A percentile compares a stretch with the other conserved stretches of the same genome.
Evolutionary conservation across 2,329 filamentous ascomycete species (phyloP).

Genomic region (Huntiella savannae): DNA sequence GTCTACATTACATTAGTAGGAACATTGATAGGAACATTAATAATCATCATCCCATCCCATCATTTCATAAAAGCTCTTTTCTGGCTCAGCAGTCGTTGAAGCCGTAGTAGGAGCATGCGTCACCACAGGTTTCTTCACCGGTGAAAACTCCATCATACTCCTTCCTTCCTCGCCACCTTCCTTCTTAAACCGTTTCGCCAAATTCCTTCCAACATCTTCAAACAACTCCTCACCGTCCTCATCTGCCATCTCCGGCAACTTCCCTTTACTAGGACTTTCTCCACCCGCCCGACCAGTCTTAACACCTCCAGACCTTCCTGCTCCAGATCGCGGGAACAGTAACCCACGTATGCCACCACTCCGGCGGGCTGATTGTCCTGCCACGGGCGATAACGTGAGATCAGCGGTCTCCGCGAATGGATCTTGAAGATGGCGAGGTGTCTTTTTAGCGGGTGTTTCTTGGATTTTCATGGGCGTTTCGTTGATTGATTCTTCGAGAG

Average conservation of each 20-base stretch:
- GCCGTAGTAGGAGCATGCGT: neutral
- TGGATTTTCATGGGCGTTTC: conserved; percentile 6
- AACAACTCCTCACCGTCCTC: no score
- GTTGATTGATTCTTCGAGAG: neutral
- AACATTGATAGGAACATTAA: conserved; percentile 23
- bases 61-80: conserved; percentile 25
- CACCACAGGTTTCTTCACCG: neutral
- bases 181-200: conserved; percentile 6
- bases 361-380: conserved; percentile 1
- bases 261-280: no score
- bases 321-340: conserved; percentile 5
- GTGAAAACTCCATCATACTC: conserved; percentile 5
- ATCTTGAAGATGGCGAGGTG: neutral
- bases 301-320: neutral
- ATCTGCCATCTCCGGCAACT: no score
- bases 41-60: conserved; percentile 39
- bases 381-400: neutral
- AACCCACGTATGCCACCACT: conserved; percentile 8
- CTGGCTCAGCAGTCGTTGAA: neutral
- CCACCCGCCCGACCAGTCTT: no score
- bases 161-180: neutral
- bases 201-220: conserved; percentile 1
- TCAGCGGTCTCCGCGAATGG: neutral
- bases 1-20: conserved; percentile 14
- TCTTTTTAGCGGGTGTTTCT: neutral